phyloP scores from a whole-genome alignment of 2,329 filamentous ascomycete species.

The Trichoderma sp. region DNA sequence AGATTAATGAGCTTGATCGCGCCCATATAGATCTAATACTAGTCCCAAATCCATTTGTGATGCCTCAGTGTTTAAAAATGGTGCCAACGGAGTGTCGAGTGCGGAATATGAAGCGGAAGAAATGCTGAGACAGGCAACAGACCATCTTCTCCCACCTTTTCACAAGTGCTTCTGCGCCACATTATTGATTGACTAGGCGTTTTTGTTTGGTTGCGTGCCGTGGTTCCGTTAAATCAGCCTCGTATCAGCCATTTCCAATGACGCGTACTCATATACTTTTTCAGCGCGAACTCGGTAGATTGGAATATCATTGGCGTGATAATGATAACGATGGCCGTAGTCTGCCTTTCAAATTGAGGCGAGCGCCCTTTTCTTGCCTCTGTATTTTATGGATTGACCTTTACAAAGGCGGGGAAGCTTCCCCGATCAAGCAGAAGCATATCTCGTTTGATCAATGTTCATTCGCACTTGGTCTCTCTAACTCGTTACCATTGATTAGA shows the following conservation, averaged over 20 bases:
- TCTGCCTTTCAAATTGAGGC: neutral
- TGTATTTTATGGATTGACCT: neutral
- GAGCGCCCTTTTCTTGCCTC: neutral
- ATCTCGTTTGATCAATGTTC: neutral
- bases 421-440: neutral
- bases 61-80: neutral
- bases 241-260: neutral
- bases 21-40: neutral
- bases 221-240: constrained; percentile 2
- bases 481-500: neutral
- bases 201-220: neutral
- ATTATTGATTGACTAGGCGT: neutral
- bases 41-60: neutral
- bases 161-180: neutral
- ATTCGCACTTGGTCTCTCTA: neutral
- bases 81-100: neutral
- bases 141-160: neutral
- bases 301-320: neutral
- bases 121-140: neutral
- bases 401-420: neutral
- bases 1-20: neutral
- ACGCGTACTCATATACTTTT: neutral
- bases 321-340: neutral
- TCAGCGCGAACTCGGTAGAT: neutral
- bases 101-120: neutral